Percentiles rank a stretch among this genome's conserved stretches.
phyloP scores from a whole-genome alignment of 2,329 filamentous ascomycete species.

The Blastomyces silverae region DNA sequence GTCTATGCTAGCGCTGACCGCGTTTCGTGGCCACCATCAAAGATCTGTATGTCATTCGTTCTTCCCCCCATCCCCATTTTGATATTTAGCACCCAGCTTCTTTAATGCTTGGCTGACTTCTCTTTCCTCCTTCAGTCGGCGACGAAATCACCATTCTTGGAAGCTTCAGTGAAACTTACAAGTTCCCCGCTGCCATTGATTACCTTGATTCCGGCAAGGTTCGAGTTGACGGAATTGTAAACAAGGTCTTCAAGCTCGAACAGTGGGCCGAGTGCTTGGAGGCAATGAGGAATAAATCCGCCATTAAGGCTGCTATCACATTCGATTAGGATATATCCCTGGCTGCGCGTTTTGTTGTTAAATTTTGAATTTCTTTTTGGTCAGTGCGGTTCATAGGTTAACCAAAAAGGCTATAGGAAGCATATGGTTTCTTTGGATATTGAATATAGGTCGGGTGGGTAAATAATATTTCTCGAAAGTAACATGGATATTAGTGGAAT shows the following conservation, averaged over 20 bases:
- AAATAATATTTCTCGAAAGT: background rate
- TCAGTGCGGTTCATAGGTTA: background rate
- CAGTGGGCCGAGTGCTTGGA: slow-evolving; percentile 64
- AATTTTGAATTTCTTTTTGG: background rate
- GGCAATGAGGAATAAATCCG: slow-evolving; percentile 63
- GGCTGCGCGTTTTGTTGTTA: background rate
- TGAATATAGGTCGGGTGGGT: background rate
- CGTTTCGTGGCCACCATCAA: slow-evolving; percentile 62
- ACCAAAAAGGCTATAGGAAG: background rate
- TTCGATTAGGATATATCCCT: slow-evolving; percentile 49
- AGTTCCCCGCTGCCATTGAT: slow-evolving; percentile 56
- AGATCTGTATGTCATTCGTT: slow-evolving; percentile 54
- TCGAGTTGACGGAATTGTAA: slow-evolving; percentile 58
- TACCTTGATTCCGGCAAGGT: slow-evolving; percentile 44
- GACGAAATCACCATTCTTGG: slow-evolving; percentile 66
- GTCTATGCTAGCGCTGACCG: slow-evolving; percentile 59
- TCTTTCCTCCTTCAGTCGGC: slow-evolving; percentile 30
- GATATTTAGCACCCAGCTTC: background rate
- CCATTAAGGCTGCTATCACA: slow-evolving; percentile 67
- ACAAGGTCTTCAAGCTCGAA: slow-evolving; percentile 67
- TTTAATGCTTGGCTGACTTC: slow-evolving; percentile 17
- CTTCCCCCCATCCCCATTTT: background rate
- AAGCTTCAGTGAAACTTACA: slow-evolving; percentile 66
- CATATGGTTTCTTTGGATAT: background rate
- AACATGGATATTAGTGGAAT: background rate